Conservation (phyloP, 2,329 filamentous ascomycete genomes). For the Aspergillus sp. region DNA sequence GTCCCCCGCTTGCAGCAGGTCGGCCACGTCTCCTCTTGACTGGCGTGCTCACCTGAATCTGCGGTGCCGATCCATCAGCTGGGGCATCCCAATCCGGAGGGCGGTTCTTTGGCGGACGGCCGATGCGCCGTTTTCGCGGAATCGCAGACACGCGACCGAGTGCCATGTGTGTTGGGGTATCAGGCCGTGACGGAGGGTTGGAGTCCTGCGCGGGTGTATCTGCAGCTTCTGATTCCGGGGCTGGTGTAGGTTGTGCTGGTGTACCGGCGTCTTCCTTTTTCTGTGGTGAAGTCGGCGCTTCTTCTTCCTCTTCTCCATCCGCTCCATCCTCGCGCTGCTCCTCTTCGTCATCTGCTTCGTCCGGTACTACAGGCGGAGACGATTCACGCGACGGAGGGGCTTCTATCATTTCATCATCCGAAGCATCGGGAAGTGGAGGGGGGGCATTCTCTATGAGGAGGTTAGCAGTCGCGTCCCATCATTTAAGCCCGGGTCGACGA, state of each 20-base stretch:
- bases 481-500: background rate
- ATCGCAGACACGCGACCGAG: conserved; percentile 55
- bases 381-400: conserved; percentile 32
- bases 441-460: conserved; percentile 41
- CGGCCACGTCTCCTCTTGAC: conserved; percentile 58
- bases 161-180: conserved; percentile 53
- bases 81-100: conserved; percentile 73
- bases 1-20: conserved; percentile 54
- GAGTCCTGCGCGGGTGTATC: conserved; percentile 43
- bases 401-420: conserved; percentile 48
- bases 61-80: conserved; percentile 50
- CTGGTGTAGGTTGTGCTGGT: conserved; percentile 27
- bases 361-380: conserved; percentile 27
- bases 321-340: conserved; percentile 30
- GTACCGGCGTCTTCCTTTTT: conserved; percentile 28
- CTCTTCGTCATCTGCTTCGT: conserved; percentile 34
- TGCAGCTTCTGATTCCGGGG: conserved; percentile 46
- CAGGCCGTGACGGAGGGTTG: conserved; percentile 46
- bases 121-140: conserved; percentile 70
- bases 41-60: conserved; percentile 51
- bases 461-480: conserved; percentile 19
- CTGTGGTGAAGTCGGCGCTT: conserved; percentile 31
- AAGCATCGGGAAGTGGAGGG: conserved; percentile 41
- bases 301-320: conserved; percentile 32
- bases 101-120: conserved; percentile 80